Conservation (phyloP, 2,329 filamentous ascomycete species). For the Trichophyton equinum region DNA sequence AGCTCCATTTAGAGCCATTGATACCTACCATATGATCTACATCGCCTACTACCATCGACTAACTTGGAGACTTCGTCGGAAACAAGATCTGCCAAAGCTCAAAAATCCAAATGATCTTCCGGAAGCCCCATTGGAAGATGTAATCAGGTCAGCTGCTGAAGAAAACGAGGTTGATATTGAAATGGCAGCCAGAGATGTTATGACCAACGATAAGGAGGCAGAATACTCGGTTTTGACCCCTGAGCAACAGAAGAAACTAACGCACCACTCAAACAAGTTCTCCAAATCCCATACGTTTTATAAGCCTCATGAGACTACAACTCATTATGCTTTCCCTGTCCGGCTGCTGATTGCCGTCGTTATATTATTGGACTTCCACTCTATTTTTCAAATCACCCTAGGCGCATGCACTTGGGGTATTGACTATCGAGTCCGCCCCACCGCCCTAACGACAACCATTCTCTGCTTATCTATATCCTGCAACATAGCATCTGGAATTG, state of each 20-base stretch:
- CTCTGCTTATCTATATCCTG: constrained; percentile 65
- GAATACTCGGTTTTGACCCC: constrained; percentile 52
- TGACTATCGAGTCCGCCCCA: constrained; percentile 53
- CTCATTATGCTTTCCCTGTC: constrained; percentile 67
- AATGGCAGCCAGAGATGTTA: constrained; percentile 24
- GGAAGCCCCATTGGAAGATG: constrained; percentile 3
- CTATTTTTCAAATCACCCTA: constrained; percentile 64
- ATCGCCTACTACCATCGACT: constrained; percentile 59
- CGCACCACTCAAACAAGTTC: constrained; percentile 69
- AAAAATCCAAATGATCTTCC: constrained; percentile 55
- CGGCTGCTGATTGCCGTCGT: constrained; percentile 63
- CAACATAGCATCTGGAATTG: constrained; percentile 62
- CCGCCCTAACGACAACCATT: constrained; percentile 66
- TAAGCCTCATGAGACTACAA: constrained; percentile 74
- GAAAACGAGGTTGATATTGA: constrained; percentile 36
- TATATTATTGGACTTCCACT: constrained; percentile 67
- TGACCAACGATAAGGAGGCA: constrained; percentile 38
- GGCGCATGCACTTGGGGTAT: constrained; percentile 71
- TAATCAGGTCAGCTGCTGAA: constrained; percentile 31
- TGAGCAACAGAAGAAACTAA: constrained; percentile 55
- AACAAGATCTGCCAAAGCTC: constrained; percentile 49
- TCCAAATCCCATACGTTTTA: constrained; percentile 78
- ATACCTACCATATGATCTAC: constrained; percentile 80
- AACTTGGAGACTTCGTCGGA: constrained; percentile 53
- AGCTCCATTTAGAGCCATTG: constrained; percentile 61